Percentiles rank a stretch among this genome's conserved stretches.
These are phyloP conservation scores for Breynia disticha DNA, from an alignment of 441 rosid species.

Conservation along the genomic window DNA sequence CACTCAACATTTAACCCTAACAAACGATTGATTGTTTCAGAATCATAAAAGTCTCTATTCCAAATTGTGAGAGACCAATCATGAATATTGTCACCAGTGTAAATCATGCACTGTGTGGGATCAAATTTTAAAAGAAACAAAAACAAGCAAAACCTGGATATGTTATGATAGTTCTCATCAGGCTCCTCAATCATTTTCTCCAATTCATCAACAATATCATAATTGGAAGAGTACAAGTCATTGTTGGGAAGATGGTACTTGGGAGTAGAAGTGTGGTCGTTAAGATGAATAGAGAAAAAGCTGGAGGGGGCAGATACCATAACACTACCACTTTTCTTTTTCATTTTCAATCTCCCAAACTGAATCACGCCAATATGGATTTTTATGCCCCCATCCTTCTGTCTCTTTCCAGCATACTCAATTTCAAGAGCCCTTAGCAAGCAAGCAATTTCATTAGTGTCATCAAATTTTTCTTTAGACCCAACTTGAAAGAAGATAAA, in stretches of 20 bases:
- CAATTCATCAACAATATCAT: conserved; percentile 81
- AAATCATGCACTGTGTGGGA: conserved; percentile 64
- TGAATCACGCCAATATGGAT: too few species aligned
- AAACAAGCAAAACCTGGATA: conserved; percentile 60
- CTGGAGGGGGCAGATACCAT: conserved; percentile 44
- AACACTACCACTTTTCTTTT: too few species aligned
- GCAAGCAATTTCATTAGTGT: too few species aligned
- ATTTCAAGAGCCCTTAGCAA: too few species aligned
- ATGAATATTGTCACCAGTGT: conserved; percentile 54
- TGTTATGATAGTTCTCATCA: conserved; percentile 18
- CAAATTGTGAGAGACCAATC: conserved; percentile 76
- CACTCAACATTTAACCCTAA: conserved; percentile 57
- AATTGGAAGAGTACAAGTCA: conserved; percentile 82
- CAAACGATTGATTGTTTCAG: conserved; percentile 59
- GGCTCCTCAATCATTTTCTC: conserved; percentile 95
- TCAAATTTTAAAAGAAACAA: conserved; percentile 62
- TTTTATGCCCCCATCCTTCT: too few species aligned
- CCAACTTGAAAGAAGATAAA: too few species aligned
- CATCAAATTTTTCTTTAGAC: too few species aligned
- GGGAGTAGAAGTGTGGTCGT: conserved; percentile 56
- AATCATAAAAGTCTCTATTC: conserved; percentile 63
- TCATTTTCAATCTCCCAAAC: too few species aligned
- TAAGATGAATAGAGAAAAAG: conserved; percentile 52
- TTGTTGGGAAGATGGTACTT: conserved; percentile 91
- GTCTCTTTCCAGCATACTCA: too few species aligned